Base-by-base conservation (phyloP, 495 filamentous ascomycete species). In the Penicillium daleae region DNA sequence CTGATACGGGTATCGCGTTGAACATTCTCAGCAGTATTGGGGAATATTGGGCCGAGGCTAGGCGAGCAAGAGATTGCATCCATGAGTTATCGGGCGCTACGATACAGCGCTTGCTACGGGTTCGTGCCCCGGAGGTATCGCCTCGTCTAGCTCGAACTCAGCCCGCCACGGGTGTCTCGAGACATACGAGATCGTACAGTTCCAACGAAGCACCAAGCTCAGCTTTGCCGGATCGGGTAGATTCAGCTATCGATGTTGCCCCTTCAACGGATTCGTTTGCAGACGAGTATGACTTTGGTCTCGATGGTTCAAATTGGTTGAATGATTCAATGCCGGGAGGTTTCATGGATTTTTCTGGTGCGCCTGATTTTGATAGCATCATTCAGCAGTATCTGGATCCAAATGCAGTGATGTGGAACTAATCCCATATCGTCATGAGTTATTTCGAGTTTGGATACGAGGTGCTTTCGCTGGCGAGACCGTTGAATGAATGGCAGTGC, bases 1-100 rank as follows among this genome's bases (percentile, higher is more conserved):
- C 68, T 3, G 73, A 78, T 50, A 66, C 76, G n/a, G 68, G 71
- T 31, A 72, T 71, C n/a, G 66, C 73, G 24, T 65, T 75, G 56
- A 78, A 75, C 35, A 74, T 82, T 19, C 74, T 83, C 13, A 80
- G 79, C 61, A 78, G 78, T 24, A 76, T 80, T 21, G 80, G 77
- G 10, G 79, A 83, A 29, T 72, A 82, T 63, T 83, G 79, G 78
- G 59, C 67, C 5, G 77, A 78, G 56, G 79, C 80, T 12, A 75
- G 74, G 51, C 58, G 77, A 35, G 78, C 77, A 2, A 69, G 80
- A 7, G 79, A 83, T 55, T 76, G 78, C 22, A 68, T 82, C 29
- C 74, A 78, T 32, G 74, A 82, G 32, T 49, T 81, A 51, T 78
- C 74, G 1, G 62, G 67, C 19, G 71, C 71, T 8, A 80, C 76